These are phyloP conservation scores for Populus trichocarpa DNA, from an alignment of 441 rosid genomes.

Conservation along the genomic window DNA sequence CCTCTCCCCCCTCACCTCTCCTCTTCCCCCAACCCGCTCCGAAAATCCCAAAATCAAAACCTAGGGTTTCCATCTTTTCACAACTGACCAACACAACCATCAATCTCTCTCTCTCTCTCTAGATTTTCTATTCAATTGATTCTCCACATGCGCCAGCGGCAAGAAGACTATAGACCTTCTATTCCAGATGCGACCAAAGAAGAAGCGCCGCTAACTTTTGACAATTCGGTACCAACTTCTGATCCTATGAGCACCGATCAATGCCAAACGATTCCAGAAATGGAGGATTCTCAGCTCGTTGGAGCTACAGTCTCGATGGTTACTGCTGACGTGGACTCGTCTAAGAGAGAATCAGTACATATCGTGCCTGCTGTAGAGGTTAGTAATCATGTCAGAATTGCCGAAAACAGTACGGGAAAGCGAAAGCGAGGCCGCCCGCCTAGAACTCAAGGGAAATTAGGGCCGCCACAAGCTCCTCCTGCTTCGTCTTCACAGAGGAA, in stretches of 20 bases:
- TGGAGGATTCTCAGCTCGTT: slow-evolving; percentile 41
- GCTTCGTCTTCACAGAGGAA: slow-evolving; percentile 31
- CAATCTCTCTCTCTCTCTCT: neutral
- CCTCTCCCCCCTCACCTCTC: neutral
- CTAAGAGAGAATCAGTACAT: slow-evolving; percentile 7
- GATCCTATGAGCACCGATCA: slow-evolving; percentile 58
- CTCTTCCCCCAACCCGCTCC: neutral
- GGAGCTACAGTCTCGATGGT: slow-evolving; percentile 13
- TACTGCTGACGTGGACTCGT: slow-evolving; percentile 23
- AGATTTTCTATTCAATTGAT: neutral
- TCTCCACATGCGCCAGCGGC: slow-evolving; percentile 15
- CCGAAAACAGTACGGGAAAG: slow-evolving; percentile 37
- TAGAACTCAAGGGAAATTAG: slow-evolving; percentile 30
- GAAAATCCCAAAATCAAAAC: slow-evolving; percentile 10
- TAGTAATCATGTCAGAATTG: slow-evolving; percentile 21
- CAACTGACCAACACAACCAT: neutral
- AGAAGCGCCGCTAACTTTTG: neutral
- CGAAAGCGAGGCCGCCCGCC: slow-evolving; percentile 90
- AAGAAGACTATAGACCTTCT: slow-evolving; percentile 20
- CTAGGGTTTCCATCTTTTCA: slow-evolving; percentile 52
- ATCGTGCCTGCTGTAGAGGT: slow-evolving; percentile 27
- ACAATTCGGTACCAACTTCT: slow-evolving; percentile 26
- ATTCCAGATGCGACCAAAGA: slow-evolving; percentile 6
- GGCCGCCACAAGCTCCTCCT: neutral
- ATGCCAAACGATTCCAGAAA: slow-evolving; percentile 40